phyloP scores from a whole-genome alignment of 2,329 filamentous ascomycete species.

The Penicillium janthinellum region DNA sequence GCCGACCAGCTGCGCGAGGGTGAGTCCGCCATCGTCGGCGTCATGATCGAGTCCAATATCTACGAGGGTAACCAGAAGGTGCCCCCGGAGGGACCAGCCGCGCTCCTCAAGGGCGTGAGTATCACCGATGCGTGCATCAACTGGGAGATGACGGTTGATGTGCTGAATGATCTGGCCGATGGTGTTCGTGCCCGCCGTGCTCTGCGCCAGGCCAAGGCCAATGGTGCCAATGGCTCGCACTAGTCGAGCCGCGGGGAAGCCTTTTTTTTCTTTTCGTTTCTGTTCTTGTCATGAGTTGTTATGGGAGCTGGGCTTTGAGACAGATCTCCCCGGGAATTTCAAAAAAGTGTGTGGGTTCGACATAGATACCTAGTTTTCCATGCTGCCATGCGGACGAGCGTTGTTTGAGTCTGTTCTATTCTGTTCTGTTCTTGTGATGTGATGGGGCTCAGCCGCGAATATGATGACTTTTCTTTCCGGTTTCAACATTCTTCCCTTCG shows the following conservation, averaged over 20 bases:
- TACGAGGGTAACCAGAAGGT: slow-evolving; percentile 90
- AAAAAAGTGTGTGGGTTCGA: slow-evolving; percentile 12
- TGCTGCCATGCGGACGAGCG: slow-evolving; percentile 18
- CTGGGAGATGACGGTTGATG: slow-evolving; percentile 81
- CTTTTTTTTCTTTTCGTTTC: slow-evolving; percentile 6
- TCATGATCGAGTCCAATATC: slow-evolving; percentile 99
- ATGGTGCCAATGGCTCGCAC: slow-evolving; percentile 32
- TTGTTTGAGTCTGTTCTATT: slow-evolving; percentile 2
- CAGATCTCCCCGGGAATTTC: neutral
- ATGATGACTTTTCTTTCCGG: slow-evolving; percentile 1
- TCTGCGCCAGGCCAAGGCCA: slow-evolving; percentile 34
- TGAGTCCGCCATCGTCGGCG: slow-evolving; percentile 85
- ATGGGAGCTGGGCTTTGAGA: neutral
- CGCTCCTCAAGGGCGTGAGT: slow-evolving; percentile 83
- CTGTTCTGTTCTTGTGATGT: slow-evolving; percentile 2
- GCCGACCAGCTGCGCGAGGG: slow-evolving; percentile 84
- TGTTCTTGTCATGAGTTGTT: slow-evolving; percentile 9
- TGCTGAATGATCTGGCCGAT: slow-evolving; percentile 82
- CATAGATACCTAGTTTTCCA: slow-evolving; percentile 21
- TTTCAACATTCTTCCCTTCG: neutral
- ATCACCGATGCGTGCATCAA: slow-evolving; percentile 96
- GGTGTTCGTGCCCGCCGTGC: slow-evolving; percentile 76
- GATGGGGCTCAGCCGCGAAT: neutral
- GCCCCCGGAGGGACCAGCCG: slow-evolving; percentile 74
- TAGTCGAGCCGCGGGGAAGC: slow-evolving; percentile 11